phyloP scores from a whole-genome alignment of 2,329 filamentous ascomycete genomes.

The Pestalotiopsis sp. region DNA sequence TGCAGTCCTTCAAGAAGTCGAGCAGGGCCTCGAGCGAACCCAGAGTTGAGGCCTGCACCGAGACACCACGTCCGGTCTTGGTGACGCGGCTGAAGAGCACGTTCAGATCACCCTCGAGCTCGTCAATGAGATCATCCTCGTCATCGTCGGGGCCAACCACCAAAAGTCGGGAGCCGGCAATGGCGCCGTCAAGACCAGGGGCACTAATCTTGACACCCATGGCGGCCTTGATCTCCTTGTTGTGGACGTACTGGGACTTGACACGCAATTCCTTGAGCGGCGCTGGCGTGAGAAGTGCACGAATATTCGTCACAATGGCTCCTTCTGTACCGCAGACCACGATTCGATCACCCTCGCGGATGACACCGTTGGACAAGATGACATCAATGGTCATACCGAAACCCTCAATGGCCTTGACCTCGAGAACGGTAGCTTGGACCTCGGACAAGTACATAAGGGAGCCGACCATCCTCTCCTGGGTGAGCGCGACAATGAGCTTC shows the following conservation, averaged over 20 bases:
- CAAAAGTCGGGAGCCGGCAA: constrained; percentile 91
- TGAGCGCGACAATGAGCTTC: constrained; percentile 89
- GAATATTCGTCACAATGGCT: constrained; percentile 91
- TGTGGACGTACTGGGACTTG: constrained; percentile 96
- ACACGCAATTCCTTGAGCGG: constrained; percentile 92
- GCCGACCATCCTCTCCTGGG: constrained; percentile 96
- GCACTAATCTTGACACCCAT: constrained; percentile 99
- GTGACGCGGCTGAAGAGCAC: constrained; percentile 89
- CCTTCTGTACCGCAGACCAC: constrained; percentile 97
- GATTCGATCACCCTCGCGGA: constrained; percentile 91
- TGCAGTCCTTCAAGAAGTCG: constrained; percentile 92
- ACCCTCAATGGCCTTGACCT: constrained; percentile 99
- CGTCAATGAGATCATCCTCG: constrained; percentile 93
- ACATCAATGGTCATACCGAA: constrained; percentile 99
- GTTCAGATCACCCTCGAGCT: constrained; percentile 93
- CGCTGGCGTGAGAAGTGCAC: constrained; percentile 89
- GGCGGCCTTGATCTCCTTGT: constrained; percentile 98
- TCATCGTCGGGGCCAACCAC: constrained; percentile 95
- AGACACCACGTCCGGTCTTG: constrained; percentile 91
- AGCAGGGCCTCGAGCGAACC: constrained; percentile 95
- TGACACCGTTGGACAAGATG: constrained; percentile 91
- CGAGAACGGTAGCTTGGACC: constrained; percentile 94
- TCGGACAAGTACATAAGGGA: constrained; percentile 98
- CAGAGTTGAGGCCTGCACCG: constrained; percentile 94
- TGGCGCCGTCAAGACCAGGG: constrained; percentile 92